A percentile compares a stretch with the other conserved stretches of the same genome.
These are phyloP conservation scores for Deinandra increscens DNA, from an alignment of 129 eudicot species.

Conservation along the genomic window DNA sequence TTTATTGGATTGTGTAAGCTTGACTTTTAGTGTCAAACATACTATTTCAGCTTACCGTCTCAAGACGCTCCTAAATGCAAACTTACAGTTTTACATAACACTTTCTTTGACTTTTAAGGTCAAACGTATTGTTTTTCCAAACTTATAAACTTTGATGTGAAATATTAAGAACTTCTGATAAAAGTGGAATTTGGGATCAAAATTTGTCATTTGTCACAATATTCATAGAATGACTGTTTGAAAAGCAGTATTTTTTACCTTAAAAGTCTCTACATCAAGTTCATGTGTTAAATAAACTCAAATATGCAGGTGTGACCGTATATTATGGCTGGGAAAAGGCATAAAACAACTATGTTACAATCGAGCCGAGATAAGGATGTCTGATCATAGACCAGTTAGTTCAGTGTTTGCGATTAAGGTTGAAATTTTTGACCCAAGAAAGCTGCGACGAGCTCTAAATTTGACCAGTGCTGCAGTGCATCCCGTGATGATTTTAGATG, in stretches of 20 bases:
- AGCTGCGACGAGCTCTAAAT: conserved; percentile 74
- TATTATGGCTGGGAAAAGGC: conserved; percentile 89
- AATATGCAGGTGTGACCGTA: conserved; percentile 86
- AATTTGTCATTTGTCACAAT: neutral
- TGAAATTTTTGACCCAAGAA: conserved; percentile 78
- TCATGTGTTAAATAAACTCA: neutral
- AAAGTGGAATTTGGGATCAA: neutral
- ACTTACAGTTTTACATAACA: neutral
- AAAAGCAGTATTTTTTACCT: neutral
- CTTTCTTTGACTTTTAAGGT: neutral
- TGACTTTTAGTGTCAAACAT: neutral
- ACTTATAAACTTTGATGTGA: neutral
- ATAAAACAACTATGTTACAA: conserved; percentile 74
- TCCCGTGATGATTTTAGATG: conserved; percentile 63
- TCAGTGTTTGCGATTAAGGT: conserved; percentile 71
- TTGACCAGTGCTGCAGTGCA: conserved; percentile 79
- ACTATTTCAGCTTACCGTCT: neutral
- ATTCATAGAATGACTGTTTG: neutral
- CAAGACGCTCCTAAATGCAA: neutral
- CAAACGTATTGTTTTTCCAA: neutral
- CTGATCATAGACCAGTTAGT: conserved; percentile 97
- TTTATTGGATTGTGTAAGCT: neutral
- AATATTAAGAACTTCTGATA: neutral
- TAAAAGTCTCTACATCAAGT: conserved; percentile 6
- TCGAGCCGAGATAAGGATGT: conserved; percentile 67